A percentile compares a stretch with the other conserved stretches of the same genome.
phyloP scores from a whole-genome alignment of 2,329 filamentous ascomycete genomes.

The Alternaria metachromatica region DNA sequence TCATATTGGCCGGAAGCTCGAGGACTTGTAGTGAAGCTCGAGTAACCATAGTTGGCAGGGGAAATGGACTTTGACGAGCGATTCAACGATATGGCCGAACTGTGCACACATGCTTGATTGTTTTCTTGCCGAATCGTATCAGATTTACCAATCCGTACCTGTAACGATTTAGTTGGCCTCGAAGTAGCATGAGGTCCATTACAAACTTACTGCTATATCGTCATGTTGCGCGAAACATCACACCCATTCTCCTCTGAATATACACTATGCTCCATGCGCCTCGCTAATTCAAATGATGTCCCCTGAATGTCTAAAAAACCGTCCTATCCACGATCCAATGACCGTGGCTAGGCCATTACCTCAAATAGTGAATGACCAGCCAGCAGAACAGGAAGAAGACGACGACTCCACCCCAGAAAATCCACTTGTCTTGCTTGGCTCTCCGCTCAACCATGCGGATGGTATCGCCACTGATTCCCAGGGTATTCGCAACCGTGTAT shows the following conservation, averaged over 20 bases:
- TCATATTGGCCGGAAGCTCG: conserved; percentile 1
- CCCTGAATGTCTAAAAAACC: background rate
- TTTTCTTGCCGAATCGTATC: background rate
- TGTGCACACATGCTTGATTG: background rate
- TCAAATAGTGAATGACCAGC: conserved; percentile 83
- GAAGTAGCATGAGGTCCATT: background rate
- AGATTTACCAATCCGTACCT: background rate
- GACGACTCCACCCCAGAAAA: conserved; percentile 86
- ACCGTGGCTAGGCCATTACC: conserved; percentile 42
- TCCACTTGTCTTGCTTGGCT: conserved; percentile 96
- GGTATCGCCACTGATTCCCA: conserved; percentile 92
- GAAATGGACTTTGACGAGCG: background rate
- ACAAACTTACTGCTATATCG: background rate
- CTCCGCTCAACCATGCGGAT: conserved; percentile 95
- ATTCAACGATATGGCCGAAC: background rate
- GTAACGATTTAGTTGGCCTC: background rate
- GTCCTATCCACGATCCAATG: background rate
- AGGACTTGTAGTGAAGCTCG: background rate
- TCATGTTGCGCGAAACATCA: background rate
- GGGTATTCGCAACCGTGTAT: conserved; percentile 91
- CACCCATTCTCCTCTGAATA: background rate
- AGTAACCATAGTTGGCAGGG: background rate
- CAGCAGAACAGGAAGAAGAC: conserved; percentile 93
- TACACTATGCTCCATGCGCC: background rate
- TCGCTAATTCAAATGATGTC: background rate